These are phyloP conservation scores for Penicillium digitatum DNA, from an alignment of 2,329 filamentous ascomycete species.

Conservation along the genomic window DNA sequence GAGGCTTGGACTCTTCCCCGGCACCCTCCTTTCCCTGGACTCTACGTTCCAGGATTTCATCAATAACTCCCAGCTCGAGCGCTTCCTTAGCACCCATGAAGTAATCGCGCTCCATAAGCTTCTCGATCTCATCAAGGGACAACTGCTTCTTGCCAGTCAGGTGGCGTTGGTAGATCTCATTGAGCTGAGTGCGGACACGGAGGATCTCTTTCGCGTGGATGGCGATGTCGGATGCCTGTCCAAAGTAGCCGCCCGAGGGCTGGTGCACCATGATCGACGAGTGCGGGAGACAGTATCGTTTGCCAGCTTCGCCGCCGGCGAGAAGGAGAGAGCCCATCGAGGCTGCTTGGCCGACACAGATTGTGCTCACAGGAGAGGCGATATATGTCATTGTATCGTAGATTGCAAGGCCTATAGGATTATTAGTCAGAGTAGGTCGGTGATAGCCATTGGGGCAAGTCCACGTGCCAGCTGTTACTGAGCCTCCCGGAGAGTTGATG, in stretches of 20 bases:
- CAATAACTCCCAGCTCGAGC: slow-evolving; percentile 82
- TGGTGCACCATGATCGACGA: slow-evolving; percentile 97
- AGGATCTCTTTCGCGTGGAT: slow-evolving; percentile 98
- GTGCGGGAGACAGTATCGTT: slow-evolving; percentile 87
- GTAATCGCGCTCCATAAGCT: slow-evolving; percentile 94
- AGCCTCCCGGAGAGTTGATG: slow-evolving; percentile 94
- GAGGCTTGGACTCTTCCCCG: slow-evolving; percentile 24
- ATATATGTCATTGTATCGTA: slow-evolving; percentile 99
- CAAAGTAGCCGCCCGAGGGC: slow-evolving; percentile 70
- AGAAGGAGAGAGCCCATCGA: slow-evolving; percentile 91
- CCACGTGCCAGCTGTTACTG: slow-evolving; percentile 68
- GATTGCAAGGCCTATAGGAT: slow-evolving; percentile 60
- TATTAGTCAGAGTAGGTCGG: background rate
- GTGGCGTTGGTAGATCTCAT: slow-evolving; percentile 83
- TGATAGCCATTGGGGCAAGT: background rate
- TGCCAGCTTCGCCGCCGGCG: slow-evolving; percentile 77
- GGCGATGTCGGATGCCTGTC: slow-evolving; percentile 74
- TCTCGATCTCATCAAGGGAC: slow-evolving; percentile 77
- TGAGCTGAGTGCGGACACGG: slow-evolving; percentile 76
- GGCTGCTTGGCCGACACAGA: slow-evolving; percentile 90
- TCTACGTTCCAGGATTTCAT: slow-evolving; percentile 67
- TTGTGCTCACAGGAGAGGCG: slow-evolving; percentile 83
- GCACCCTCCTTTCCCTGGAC: slow-evolving; percentile 26
- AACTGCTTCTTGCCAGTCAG: slow-evolving; percentile 67
- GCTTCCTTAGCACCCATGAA: slow-evolving; percentile 89